Base-by-base conservation (phyloP, 2,329 filamentous ascomycete genomes). In the Lachnellula hyalina region DNA sequence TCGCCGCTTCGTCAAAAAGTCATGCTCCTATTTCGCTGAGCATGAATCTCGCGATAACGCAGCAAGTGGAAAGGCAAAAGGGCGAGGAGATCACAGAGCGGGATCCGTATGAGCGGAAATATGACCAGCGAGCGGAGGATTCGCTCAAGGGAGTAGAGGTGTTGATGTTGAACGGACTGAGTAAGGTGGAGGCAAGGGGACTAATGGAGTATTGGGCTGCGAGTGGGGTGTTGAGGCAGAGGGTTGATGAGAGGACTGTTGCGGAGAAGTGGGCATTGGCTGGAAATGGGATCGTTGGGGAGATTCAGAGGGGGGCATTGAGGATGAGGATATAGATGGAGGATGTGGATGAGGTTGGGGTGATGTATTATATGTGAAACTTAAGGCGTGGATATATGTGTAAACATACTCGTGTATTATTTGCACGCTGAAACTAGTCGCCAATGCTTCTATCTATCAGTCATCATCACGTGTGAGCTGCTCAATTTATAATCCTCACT, bases 151-250 rank as follows among this genome's bases (percentile, higher is more conserved):
- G 75, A 45, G 74, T 79, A 41, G 70, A 74, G 55, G 73, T 84
- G 2, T 61, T 85, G 51, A 78, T 81, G 19, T 68, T 96, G 19
- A 77, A 80, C 42, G 87, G 89, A 8, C 66, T 96, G 62, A 86
- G 76, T 64, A 89, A 86, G 72, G 73, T 79, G 2, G 92, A 96
- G 73, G 84, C 89, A 7, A 81, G 86, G 54, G 79, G 84, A 0
- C 76, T 95, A 62, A 85, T 96, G 83, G 90, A 96, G 75, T 96
- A 96, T 75, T 96, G 92, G 77, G 90, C 89, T 8, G 84, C 82
- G 32, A 94, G 89, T 71, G 92, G 92, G 14, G 77, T 96, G 69
- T 69, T 95, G 66, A 81, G 88, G 59, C 76, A 82, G 59, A 77
- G 76, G 47, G 77, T 96, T 44, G 85, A 87, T 64, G 84, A 91